Evolutionary conservation across 208 protist species (phyloP).

Genomic region (Crithidia mellificae): DNA sequence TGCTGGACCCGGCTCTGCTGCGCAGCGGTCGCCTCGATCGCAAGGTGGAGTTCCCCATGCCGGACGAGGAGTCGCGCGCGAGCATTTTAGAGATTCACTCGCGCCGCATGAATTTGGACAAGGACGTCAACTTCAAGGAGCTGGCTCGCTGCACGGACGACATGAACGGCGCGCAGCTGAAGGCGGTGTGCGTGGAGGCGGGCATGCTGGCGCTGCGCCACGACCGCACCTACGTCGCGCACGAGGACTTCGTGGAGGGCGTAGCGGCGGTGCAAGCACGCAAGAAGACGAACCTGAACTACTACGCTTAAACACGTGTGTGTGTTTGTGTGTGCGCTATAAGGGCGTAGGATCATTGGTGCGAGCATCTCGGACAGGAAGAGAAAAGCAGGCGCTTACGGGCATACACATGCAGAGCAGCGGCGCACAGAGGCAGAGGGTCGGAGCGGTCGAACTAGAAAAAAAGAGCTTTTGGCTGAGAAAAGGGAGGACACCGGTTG

Average conservation of each 20-base stretch:
- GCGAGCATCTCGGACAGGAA: no score
- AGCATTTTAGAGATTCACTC: conserved; percentile 99
- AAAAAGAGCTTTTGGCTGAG: no score
- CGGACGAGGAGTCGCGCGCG: conserved; percentile 97
- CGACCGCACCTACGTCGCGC: conserved; percentile 85
- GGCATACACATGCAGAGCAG: no score
- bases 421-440: no score
- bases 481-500: no score
- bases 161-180: conserved; percentile 99
- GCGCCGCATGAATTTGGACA: conserved; percentile 97
- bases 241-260: conserved; percentile 99
- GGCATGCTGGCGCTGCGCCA: conserved; percentile 99
- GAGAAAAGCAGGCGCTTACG: no score
- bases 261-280: conserved; percentile 98
- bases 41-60: conserved; percentile 99
- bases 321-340: not conserved
- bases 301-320: conserved; percentile 96
- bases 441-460: no score
- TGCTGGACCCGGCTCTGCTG: conserved; percentile 99
- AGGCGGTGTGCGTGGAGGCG: conserved; percentile 99
- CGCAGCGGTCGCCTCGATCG: conserved; percentile 99
- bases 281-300: conserved; percentile 99
- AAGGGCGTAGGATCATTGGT: not conserved
- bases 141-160: conserved; percentile 98
- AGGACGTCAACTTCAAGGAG: conserved; percentile 99